Evolutionary conservation across 208 protist genomes (phyloP).

Genomic region (Entamoeba dispar): DNA sequence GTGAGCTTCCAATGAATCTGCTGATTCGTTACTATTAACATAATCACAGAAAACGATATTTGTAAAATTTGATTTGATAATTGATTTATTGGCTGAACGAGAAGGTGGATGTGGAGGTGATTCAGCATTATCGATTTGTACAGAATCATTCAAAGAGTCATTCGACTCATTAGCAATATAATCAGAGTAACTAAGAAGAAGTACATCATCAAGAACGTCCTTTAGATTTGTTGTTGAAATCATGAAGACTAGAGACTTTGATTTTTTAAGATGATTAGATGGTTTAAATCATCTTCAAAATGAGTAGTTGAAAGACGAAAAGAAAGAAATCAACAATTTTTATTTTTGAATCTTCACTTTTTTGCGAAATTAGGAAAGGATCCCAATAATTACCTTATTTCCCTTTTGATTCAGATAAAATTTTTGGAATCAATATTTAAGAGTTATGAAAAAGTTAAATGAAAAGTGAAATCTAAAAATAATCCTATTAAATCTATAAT

Average conservation of each 20-base stretch:
- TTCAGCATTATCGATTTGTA: neutral
- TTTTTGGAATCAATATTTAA: too few relatives aligned
- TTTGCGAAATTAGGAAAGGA: too few relatives aligned
- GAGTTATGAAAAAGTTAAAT: too few relatives aligned
- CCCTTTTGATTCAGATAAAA: too few relatives aligned
- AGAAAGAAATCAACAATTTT: too few relatives aligned
- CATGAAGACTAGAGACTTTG: neutral
- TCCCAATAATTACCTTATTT: too few relatives aligned
- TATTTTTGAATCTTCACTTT: too few relatives aligned
- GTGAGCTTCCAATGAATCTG: neutral
- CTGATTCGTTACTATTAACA: neutral
- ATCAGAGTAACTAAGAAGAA: neutral
- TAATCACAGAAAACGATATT: neutral
- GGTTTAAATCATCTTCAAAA: too few relatives aligned
- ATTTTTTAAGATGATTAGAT: too few relatives aligned
- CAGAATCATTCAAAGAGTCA: neutral
- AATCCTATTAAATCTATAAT: too few relatives aligned
- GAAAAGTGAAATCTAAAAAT: too few relatives aligned
- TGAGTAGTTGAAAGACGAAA: too few relatives aligned
- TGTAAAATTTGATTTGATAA: neutral
- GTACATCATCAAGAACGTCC: neutral
- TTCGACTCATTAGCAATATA: neutral
- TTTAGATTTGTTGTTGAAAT: neutral
- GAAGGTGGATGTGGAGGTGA: neutral
- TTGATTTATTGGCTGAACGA: neutral